A percentile compares a stretch with the other conserved stretches of the same genome.
Evolutionary conservation across 305 asterid species (phyloP).

Genomic region (Salvia sclarea): DNA sequence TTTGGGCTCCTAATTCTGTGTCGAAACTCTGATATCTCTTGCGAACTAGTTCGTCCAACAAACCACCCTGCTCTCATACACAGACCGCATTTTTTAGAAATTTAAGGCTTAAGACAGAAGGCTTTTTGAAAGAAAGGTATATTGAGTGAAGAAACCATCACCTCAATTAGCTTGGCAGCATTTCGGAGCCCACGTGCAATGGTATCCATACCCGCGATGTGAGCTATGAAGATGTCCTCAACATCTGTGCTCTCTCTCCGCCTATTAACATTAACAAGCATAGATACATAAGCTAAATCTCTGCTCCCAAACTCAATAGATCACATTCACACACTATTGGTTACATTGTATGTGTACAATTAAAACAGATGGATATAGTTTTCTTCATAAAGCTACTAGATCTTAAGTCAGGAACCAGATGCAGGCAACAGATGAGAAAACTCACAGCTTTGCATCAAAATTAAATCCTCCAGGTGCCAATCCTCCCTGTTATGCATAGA

Average conservation of each 20-base stretch:
- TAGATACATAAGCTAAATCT: background rate
- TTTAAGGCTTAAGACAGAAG: background rate
- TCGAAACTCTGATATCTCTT: conserved; percentile 92
- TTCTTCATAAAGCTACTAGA: background rate
- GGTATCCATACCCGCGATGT: conserved; percentile 98
- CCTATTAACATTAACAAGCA: conserved; percentile 35
- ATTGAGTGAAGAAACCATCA: conserved; percentile 16
- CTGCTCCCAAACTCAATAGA: background rate
- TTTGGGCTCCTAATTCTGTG: conserved; percentile 69
- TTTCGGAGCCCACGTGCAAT: conserved; percentile 91
- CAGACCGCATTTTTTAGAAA: background rate
- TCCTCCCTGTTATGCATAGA: conserved; percentile 64
- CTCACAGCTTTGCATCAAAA: conserved; percentile 91
- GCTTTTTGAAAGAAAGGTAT: background rate
- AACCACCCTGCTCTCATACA: conserved; percentile 58
- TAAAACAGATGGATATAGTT: background rate
- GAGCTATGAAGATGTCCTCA: conserved; percentile 86
- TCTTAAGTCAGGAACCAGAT: background rate
- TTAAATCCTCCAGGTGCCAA: conserved; percentile 98
- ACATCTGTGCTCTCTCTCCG: conserved; percentile 98
- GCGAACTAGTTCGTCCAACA: conserved; percentile 61
- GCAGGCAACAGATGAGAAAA: conserved; percentile 12
- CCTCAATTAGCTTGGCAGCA: conserved; percentile 88
- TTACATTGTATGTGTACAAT: too few relatives aligned
- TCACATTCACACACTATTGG: background rate